Base-by-base conservation (phyloP, 345 rosid species). In the Boechera divaricarpa region DNA sequence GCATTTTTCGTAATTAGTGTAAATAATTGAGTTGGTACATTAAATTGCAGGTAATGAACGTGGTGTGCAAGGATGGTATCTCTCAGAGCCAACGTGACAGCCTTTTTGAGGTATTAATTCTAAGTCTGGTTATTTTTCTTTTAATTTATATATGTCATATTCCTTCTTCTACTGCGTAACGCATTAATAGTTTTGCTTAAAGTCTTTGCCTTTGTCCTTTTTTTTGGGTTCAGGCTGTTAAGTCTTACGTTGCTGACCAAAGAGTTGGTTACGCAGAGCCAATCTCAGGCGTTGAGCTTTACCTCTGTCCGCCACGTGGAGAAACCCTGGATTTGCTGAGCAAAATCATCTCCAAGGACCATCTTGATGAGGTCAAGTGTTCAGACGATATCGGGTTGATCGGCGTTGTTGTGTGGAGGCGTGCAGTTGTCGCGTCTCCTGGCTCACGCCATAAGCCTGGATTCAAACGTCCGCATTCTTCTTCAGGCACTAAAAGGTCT, bases 261-360 rank as follows among this genome's bases (percentile, higher is more conserved):
- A 85, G 99, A 65, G 98, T 91, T 79, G 99, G 99, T 68, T 82
- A 89, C 72, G 97, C 89, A 5, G 98, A 92, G 81, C 93, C 99
- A 36, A 82, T 80, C 24, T 66, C 86, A 6, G 98, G 98, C n/a
- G 85, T 85, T 31, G 99, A 95, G 77, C 87, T 95, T 58, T 95
- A 95, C 72, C 76, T 87, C 28, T 95, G 99, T 82, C 97, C 98
- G 0, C 86, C 91, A 28, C 84, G 83, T 63, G 64, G 87, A 1
- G 85, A 79, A 80, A 84, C 85, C 0, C 59, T 84, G 3, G 96
- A 88, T 48, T 79, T 90, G 87, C 83, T 92, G n/a, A 33, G 73
- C 84, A 87, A 85, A 81, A 82, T 87, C 86, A 87, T 92, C n/a
- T 83, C 94, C 1, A 84, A 82, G 74, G 94, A 86, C 69, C 90